Percentiles rank a stretch among this genome's conserved stretches.
Conservation (phyloP, 139 green algal genomes). For the Coelastrella sp. region DNA sequence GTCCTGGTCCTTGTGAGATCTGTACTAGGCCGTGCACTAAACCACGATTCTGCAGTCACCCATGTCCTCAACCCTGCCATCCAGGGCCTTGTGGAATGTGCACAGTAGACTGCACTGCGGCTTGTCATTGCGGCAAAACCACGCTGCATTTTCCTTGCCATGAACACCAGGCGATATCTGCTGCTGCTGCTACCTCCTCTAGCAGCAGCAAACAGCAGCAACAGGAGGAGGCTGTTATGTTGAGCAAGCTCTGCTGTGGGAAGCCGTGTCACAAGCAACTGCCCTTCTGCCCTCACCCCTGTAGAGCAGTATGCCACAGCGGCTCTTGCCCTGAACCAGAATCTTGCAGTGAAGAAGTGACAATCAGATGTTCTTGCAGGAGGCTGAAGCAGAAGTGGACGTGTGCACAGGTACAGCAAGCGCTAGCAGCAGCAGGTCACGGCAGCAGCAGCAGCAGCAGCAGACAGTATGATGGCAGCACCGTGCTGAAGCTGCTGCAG, state of each 20-base stretch:
- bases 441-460: conserved; percentile 22
- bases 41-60: conserved; percentile 65
- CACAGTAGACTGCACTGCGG: background rate
- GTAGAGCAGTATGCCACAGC: conserved; percentile 67
- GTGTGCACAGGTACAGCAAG: conserved; percentile 66
- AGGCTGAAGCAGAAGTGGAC: conserved; percentile 68
- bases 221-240: too few species aligned
- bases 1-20: conserved; percentile 47
- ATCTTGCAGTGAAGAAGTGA: conserved; percentile 69
- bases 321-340: conserved; percentile 62
- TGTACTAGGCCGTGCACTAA: conserved; percentile 65
- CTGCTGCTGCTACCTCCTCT: background rate
- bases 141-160: conserved; percentile 69
- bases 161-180: conserved; percentile 28
- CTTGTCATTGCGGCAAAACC: conserved; percentile 78
- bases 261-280: conserved; percentile 75
- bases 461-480: conserved; percentile 38
- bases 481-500: conserved; percentile 64
- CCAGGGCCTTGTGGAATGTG: conserved; percentile 57
- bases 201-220: background rate
- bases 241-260: conserved; percentile 62
- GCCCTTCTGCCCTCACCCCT: conserved; percentile 72
- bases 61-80: conserved; percentile 75
- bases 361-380: conserved; percentile 78
- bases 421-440: conserved; percentile 52